These are phyloP conservation scores for Trametes villosa DNA, from an alignment of 768 basidiomycete species.

Conservation along the genomic window DNA sequence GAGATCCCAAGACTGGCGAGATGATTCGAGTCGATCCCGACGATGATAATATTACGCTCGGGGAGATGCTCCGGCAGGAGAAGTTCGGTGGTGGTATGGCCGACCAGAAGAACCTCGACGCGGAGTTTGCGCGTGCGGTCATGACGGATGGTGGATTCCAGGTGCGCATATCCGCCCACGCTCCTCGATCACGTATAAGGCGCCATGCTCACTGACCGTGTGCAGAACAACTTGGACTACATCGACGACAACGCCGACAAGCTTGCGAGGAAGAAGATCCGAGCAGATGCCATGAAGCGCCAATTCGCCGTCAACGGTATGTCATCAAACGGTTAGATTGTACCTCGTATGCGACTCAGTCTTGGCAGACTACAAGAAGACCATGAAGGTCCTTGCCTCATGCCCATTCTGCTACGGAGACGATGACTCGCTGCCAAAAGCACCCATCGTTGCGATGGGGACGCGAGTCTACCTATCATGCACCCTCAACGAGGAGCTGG, in stretches of 20 bases:
- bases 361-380: constrained; percentile 84
- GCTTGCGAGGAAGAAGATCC: constrained; percentile 92
- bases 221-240: constrained; percentile 93
- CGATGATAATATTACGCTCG: constrained; percentile 84
- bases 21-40: constrained; percentile 88
- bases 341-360: too few species aligned
- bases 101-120: constrained; percentile 92
- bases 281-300: constrained; percentile 93
- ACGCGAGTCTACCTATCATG: constrained; percentile 91
- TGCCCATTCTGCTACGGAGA: constrained; percentile 93
- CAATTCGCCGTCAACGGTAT: constrained; percentile 94
- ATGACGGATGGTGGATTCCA: constrained; percentile 88
- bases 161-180: constrained; percentile 45
- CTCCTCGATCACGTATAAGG: background rate
- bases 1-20: constrained; percentile 89
- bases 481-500: constrained; percentile 85
- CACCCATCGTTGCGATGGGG: constrained; percentile 88
- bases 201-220: constrained; percentile 1
- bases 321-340: constrained; percentile 23
- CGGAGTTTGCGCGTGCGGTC: constrained; percentile 86
- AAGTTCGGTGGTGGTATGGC: constrained; percentile 85
- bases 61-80: constrained; percentile 93
- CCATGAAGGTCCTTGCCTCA: constrained; percentile 84
- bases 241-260: constrained; percentile 97
- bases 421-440: constrained; percentile 87